phyloP scores from a whole-genome alignment of 768 basidiomycete genomes.

The Hydnum rufescens region DNA sequence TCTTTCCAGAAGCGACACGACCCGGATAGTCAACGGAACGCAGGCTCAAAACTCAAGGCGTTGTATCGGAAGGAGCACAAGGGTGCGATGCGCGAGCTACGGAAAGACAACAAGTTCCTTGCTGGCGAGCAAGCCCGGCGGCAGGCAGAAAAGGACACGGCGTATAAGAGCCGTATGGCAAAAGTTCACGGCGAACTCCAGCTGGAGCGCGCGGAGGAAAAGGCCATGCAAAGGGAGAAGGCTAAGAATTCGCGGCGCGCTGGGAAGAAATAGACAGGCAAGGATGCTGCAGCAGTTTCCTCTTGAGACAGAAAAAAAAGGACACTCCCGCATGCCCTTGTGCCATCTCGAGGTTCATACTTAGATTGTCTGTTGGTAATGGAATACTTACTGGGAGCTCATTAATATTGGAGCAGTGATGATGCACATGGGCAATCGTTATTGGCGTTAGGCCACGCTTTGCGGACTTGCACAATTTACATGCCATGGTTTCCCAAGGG shows the following conservation, averaged over 20 bases:
- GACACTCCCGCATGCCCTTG: too few relatives aligned
- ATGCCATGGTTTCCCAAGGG: too few relatives aligned
- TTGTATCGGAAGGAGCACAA: slow-evolving; percentile 92
- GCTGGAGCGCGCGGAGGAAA: slow-evolving; percentile 87
- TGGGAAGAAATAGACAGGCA: slow-evolving; percentile 51
- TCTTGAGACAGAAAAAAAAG: too few relatives aligned
- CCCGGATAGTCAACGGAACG: slow-evolving; percentile 82
- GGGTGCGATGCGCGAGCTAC: slow-evolving; percentile 87
- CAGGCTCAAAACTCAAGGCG: slow-evolving; percentile 61
- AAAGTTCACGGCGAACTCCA: slow-evolving; percentile 38
- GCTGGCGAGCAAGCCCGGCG: slow-evolving; percentile 71
- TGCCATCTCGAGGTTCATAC: too few relatives aligned
- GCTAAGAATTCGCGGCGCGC: slow-evolving; percentile 52
- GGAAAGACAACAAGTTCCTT: slow-evolving; percentile 89
- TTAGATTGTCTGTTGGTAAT: too few relatives aligned
- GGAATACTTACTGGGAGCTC: too few relatives aligned
- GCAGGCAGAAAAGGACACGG: slow-evolving; percentile 64
- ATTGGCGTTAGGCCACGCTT: too few relatives aligned
- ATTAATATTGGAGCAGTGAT: too few relatives aligned
- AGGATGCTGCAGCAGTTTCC: too few relatives aligned
- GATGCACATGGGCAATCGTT: too few relatives aligned
- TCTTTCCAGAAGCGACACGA: slow-evolving; percentile 72
- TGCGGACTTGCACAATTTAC: too few relatives aligned
- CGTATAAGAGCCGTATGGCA: slow-evolving; percentile 69
- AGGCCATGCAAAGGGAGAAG: slow-evolving; percentile 75